Evolutionary conservation across 352 stramenopile species (phyloP), one percentile per base, ranked within the genome.

Genomic region (Phytophthora fragariaefolia): DNA sequence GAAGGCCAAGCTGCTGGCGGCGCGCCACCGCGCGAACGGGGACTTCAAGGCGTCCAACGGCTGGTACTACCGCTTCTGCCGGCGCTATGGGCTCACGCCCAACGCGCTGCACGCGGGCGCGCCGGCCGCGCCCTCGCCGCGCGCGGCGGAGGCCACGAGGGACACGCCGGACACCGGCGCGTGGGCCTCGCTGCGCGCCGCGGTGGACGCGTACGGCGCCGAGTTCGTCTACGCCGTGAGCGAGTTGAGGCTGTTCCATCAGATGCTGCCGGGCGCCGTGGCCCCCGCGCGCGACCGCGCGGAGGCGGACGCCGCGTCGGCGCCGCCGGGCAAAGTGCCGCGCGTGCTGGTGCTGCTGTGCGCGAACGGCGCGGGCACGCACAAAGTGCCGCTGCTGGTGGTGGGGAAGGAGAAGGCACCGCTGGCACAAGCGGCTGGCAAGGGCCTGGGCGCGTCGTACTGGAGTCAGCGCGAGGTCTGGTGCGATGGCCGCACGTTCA

Each of bases 21-120:
- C 61, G 7, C 54, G 76, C 22, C 76, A 86, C 73, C 64, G 69
- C 34, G 73, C 77, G 66, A 77, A 74, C 48, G 73, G 80, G 22
- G 54, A 56, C 20, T 88, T 86, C 43, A 85, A 84, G 50, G 84
- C 84, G 2, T 92, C 82, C 6, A 91, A 91, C 46, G 84, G 84
- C 4, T 92, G 84, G 84, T 92, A 92, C 63, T 90, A 91, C 51
- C 82, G 84, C 51, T 92, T 92, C 59, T 89, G 81, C 45, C 70
- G 76, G 13, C 80, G 84, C n/a, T 91, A 88, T 28, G 80, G 82
- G 9, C 72, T 91, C 52, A 75, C 77, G 3, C 71, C 73, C 2
- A 66, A 72, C 3, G 73, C 74, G 7, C 46, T 89, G 12, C 53
- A 74, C 50, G 28, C 58, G 7, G 69, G 55, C 36, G 20, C 53